phyloP scores from a whole-genome alignment of 2,329 filamentous ascomycete genomes.

The Aureobasidium namibiae region DNA sequence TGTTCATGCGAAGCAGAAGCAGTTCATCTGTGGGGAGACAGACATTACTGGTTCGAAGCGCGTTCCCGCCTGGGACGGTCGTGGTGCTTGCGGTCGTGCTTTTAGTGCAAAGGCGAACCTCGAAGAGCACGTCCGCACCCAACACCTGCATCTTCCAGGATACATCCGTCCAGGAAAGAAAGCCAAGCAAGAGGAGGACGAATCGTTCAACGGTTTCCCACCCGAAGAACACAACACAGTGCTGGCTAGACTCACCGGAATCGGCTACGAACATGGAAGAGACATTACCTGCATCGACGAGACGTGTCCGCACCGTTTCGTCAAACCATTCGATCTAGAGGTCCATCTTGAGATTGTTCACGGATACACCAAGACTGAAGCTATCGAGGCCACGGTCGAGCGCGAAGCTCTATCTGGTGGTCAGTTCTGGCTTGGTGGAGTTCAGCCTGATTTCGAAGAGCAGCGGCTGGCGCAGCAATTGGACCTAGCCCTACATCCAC shows the following conservation, averaged over 20 bases:
- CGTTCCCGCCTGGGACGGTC: constrained; percentile 55
- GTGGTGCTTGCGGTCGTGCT: constrained; percentile 62
- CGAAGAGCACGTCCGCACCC: constrained; percentile 75
- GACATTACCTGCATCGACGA: constrained; percentile 44
- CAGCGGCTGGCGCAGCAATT: constrained; percentile 25
- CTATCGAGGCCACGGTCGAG: constrained; percentile 28
- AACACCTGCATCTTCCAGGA: constrained; percentile 57
- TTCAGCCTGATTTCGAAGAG: constrained; percentile 23
- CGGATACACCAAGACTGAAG: constrained; percentile 29
- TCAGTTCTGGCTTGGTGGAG: constrained; percentile 38
- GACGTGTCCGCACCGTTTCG: constrained; percentile 47
- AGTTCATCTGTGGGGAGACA: constrained; percentile 69
- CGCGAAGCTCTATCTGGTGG: constrained; percentile 33
- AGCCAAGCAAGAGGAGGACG: constrained; percentile 31
- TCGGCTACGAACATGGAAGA: constrained; percentile 44
- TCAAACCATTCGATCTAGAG: constrained; percentile 49
- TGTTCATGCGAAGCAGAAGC: constrained; percentile 63
- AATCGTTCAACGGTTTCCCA: constrained; percentile 24
- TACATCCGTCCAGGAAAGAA: constrained; percentile 31
- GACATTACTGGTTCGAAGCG: constrained; percentile 51
- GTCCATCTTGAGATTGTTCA: constrained; percentile 45
- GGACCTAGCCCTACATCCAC: constrained; percentile 14
- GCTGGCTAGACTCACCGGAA: constrained; percentile 43
- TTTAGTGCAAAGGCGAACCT: constrained; percentile 72
- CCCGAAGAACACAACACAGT: constrained; percentile 11